Base-by-base conservation (phyloP, 164 flowering plant species). In the Vitis labrusca region DNA sequence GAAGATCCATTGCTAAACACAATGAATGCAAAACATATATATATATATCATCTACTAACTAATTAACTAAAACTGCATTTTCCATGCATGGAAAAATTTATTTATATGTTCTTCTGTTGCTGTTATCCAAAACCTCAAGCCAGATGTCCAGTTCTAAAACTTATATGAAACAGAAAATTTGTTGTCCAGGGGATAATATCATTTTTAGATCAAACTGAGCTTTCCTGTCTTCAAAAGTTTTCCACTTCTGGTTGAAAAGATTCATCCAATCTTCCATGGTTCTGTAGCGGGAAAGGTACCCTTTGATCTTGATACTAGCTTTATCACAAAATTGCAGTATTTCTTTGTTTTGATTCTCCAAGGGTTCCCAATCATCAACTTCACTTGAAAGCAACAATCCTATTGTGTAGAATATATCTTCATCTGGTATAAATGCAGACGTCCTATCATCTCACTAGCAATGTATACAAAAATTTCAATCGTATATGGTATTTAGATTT, bases 231-330 rank as follows among this genome's bases (percentile, higher is more conserved):
- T 70, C 37, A 53, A 92, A 81, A n/a, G 15, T 73, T 0, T 59
- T 70, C 99, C 99, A 94, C 76, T 89, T 92, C 0, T 67, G 13
- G 9, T 97, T 97, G 61, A 89, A 92, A 70, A 92, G 97, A 1
- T 75, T 75, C 59, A 63, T 68, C 99, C 99, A 94, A 2, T 81
- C 92, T 51, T 78, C 74, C 69, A 65, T 67, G 8, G 77, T 80
- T 6, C 66, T 61, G 74, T 84, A 84, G 62, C 89, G 77, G 0
- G 94, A 90, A 57, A 94, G 88, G 71, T 91, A 94, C 67, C 87
- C 87, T 85, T 90, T 90, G 11, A 79, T 16, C 14, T 74, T 73
- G 12, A 92, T 83, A 0, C 85, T 87, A 47, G 74, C 81, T 49
- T 77, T 61, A 0, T 80, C 79, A 71, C 95, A 92, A 37, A 76